A percentile compares a stretch with the other conserved stretches of the same genome.
These are phyloP conservation scores for Naganishia albida DNA, from an alignment of 1,284 basidiomycete genomes.

Conservation along the genomic window DNA sequence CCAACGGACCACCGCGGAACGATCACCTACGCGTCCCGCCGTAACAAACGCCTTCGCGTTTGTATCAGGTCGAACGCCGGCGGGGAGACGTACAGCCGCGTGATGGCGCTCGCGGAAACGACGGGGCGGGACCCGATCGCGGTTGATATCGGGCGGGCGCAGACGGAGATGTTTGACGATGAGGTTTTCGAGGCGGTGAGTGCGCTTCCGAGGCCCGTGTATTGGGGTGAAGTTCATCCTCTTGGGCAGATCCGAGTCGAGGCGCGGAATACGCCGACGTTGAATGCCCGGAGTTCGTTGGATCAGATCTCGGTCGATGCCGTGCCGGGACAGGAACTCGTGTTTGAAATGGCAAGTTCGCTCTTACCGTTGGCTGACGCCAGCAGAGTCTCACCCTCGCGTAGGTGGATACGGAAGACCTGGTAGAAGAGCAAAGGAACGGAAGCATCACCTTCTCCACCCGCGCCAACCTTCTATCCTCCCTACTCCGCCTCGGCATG, in stretches of 20 bases:
- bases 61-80: constrained; percentile 7
- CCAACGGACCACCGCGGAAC: not conserved
- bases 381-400: not conserved
- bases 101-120: constrained; percentile 1
- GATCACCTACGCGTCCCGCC: constrained; percentile 3
- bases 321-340: constrained; percentile 27
- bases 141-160: constrained; percentile 41
- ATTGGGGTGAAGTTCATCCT: not conserved
- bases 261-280: constrained; percentile 13
- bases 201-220: not conserved
- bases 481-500: constrained; percentile 30
- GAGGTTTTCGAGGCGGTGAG: constrained; percentile 50
- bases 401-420: constrained; percentile 27
- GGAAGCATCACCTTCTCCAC: not conserved
- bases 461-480: constrained; percentile 22
- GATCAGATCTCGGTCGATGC: constrained; percentile 29
- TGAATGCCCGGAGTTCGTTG: constrained; percentile 31
- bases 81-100: constrained; percentile 5
- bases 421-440: constrained; percentile 18
- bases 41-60: constrained; percentile 25
- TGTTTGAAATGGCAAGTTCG: constrained; percentile 30
- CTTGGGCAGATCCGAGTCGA: constrained; percentile 25
- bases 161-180: constrained; percentile 51
- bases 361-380: not conserved
- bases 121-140: constrained; percentile 33